Evolutionary conservation across 306 rosid genomes (phyloP), one percentile per base, ranked within the genome.

Genomic region (Fragaria ananassa): DNA sequence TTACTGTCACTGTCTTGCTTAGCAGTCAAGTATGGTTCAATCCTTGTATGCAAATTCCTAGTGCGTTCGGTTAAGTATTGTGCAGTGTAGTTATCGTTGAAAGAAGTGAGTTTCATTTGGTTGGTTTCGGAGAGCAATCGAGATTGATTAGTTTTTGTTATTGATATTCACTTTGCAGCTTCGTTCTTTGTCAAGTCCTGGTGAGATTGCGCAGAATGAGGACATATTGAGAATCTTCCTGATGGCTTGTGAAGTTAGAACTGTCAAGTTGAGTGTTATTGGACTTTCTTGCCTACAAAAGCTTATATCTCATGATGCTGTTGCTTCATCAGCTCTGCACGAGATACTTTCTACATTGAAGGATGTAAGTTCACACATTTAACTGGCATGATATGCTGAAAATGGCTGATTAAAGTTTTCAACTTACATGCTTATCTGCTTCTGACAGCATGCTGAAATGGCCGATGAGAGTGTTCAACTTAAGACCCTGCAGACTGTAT

Each of bases 281-380:
- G 97, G 96, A 70, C 98, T 95, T 68, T 95, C 98, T 1, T 95
- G 97, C 81, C 83, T 95, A 72, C 98, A 95, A 77, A 92, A 95
- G 84, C 85, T 95, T 53, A 92, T 95, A 79, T 89, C 98, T 41
- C 98, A 95, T 61, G 97, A 95, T 63, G 97, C 96, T 11, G 96
- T 95, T 79, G 84, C 89, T 84, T 86, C 88, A 62, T 90, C 95
- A 2, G 96, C 95, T 47, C 82, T 89, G 80, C 88, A 85, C 66
- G 97, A 87, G 82, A 92, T 95, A 83, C 84, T 92, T 68, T 78
- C 86, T n/a, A 92, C 97, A 27, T 84, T 94, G 81, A 94, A 94
- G 86, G 89, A 94, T 13, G 98, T 94, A 85, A 90, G 97, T 86
- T 76, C 70, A 42, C 46, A 35, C 69, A 50, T 64, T 37, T 51